phyloP scores from a whole-genome alignment of 129 eudicot species.

The Arctium lappa region DNA sequence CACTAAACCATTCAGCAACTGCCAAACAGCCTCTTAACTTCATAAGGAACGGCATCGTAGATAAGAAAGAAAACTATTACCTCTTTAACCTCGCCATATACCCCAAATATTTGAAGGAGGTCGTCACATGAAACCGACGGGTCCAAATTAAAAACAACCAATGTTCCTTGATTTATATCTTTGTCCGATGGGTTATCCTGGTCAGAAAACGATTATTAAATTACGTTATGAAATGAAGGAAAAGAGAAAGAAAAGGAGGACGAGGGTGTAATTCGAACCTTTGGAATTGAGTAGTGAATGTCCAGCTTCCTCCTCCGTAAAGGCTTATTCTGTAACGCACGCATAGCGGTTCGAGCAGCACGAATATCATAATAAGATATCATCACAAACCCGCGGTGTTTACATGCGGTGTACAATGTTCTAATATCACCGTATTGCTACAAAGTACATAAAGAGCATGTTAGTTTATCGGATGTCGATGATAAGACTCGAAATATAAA shows the following conservation, averaged over 20 bases:
- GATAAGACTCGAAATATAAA: neutral
- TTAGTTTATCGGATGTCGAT: neutral
- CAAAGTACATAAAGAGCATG: neutral
- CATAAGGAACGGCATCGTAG: neutral
- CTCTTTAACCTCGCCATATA: constrained; percentile 92
- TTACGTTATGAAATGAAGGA: neutral
- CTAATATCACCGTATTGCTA: constrained; percentile 96
- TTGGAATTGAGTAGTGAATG: constrained; percentile 93
- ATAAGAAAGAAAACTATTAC: constrained; percentile 22
- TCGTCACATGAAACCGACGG: constrained; percentile 91
- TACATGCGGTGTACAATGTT: constrained; percentile 87
- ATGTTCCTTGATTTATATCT: constrained; percentile 92
- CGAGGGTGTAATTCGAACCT: constrained; percentile 40
- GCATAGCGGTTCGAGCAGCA: constrained; percentile 89
- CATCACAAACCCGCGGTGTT: constrained; percentile 97
- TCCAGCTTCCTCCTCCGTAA: constrained; percentile 86
- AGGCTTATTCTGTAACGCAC: constrained; percentile 80
- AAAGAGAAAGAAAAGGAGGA: neutral
- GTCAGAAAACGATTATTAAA: neutral
- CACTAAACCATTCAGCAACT: too few relatives aligned
- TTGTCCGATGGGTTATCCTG: constrained; percentile 97
- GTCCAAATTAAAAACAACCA: constrained; percentile 86
- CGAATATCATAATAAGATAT: constrained; percentile 94
- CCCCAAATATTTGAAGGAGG: constrained; percentile 87
- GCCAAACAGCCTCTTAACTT: too few relatives aligned